Evolutionary conservation across 1,139 yeast genomes (phyloP), one percentile per base, ranked within the genome.

Genomic region (Saccharomyces hybrid): DNA sequence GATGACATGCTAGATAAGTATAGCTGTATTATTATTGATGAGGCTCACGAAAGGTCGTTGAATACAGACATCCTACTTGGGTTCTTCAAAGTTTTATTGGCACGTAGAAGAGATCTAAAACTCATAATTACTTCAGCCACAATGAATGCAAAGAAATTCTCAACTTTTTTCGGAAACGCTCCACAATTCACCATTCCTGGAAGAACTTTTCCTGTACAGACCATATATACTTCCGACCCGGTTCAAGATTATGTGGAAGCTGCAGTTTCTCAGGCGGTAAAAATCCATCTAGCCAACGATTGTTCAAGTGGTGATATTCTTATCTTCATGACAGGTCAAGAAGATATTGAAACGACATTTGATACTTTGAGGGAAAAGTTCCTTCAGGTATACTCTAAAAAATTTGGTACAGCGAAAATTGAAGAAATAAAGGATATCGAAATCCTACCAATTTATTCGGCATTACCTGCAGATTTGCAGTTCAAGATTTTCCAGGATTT

Each of bases 271-370:
- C 95, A 89, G 66, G 84, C 89, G 0, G 72, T 89, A 42, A 81
- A 87, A 2, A 79, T 91, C 1, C 98, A 93, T 71, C 67, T 87
- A 23, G 72, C 76, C 7, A 79, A 78, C 0, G 82, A 82, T 25
- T 50, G 66, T 8, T 50, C 58, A 4, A 64, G 65, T 55, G 97
- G 98, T 7, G 98, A 93, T 70, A 85, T 93, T 49, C 71, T 93
- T 13, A 91, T 91, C 9, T 93, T 93, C 64, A 86, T 93, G 96
- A 91, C 98, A 0, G 99, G 99, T 56, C 96, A 91, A 69, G 97
- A 91, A 68, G 99, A 93, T 71, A 90, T 93, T 53, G 96, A 90
- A 64, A 80, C 83, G 0, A 84, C 95, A 0, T 86, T 95, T 63
- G 88, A 83, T 46, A 72, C 83, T 6, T 68, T 91, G 3, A 75